phyloP scores from a whole-genome alignment of 345 rosid genomes.

The Toxicodendron radicans region DNA sequence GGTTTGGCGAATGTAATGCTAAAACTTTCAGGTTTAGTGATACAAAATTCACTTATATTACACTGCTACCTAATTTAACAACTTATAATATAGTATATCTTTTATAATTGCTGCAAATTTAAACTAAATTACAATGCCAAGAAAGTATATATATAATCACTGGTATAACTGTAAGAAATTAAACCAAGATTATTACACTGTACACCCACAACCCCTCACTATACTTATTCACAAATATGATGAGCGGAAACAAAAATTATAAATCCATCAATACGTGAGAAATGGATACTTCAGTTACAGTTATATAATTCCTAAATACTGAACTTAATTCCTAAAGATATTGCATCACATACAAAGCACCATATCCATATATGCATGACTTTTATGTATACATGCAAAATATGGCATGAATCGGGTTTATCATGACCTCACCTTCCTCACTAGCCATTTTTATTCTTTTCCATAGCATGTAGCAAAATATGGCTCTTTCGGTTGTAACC shows the following conservation, averaged over 20 bases:
- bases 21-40: no score
- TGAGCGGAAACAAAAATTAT: slow-evolving; percentile 36
- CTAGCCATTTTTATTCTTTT: slow-evolving; percentile 18
- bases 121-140: not conserved
- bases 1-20: not conserved
- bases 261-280: slow-evolving; percentile 27
- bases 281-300: slow-evolving; percentile 26
- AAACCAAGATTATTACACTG: slow-evolving; percentile 40
- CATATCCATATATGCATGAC: not conserved
- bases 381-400: slow-evolving; percentile 13
- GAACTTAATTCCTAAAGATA: slow-evolving; percentile 10
- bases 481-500: slow-evolving; percentile 12
- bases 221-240: slow-evolving; percentile 44
- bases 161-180: slow-evolving; percentile 19
- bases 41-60: not conserved
- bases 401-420: slow-evolving; percentile 11
- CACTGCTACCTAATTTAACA: not conserved
- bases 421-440: slow-evolving; percentile 11
- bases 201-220: slow-evolving; percentile 40
- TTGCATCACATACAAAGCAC: slow-evolving; percentile 9
- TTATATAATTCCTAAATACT: slow-evolving; percentile 18
- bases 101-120: slow-evolving; percentile 11
- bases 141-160: slow-evolving; percentile 20
- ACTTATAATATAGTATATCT: no score
- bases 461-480: slow-evolving; percentile 14